These are phyloP conservation scores for Dioszegia crocea DNA, from an alignment of 768 basidiomycete genomes.

Conservation along the genomic window DNA sequence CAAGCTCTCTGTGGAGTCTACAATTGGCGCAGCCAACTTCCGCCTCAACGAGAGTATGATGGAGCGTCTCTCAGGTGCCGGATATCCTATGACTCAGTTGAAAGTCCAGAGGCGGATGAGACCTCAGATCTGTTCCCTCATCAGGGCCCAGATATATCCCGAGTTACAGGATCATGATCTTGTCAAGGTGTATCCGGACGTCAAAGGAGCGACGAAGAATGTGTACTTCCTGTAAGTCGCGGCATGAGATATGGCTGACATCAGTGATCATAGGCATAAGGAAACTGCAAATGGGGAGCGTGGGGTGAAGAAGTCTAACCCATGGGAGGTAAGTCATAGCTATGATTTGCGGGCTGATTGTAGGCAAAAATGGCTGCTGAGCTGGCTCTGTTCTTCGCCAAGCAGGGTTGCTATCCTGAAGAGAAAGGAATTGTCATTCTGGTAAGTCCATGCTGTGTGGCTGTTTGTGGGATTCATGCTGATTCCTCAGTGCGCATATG, in stretches of 20 bases:
- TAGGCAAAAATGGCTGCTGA: slow-evolving; percentile 57
- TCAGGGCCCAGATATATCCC: slow-evolving; percentile 9
- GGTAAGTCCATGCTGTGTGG: not conserved
- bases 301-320: slow-evolving; percentile 64
- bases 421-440: slow-evolving; percentile 59
- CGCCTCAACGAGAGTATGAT: slow-evolving; percentile 70
- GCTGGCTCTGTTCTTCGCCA: slow-evolving; percentile 58
- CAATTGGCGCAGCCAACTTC: slow-evolving; percentile 55
- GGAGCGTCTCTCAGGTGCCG: slow-evolving; percentile 62
- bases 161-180: slow-evolving; percentile 6
- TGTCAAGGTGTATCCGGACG: slow-evolving; percentile 1
- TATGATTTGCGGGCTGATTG: not conserved
- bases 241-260: not conserved
- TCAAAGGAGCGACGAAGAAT: slow-evolving; percentile 59
- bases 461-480: not conserved
- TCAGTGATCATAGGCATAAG: slow-evolving; percentile 56
- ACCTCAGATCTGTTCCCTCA: slow-evolving; percentile 58
- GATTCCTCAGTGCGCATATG: slow-evolving; percentile 16
- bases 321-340: slow-evolving; percentile 58
- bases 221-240: slow-evolving; percentile 59
- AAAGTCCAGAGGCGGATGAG: slow-evolving; percentile 73
- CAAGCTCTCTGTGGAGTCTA: slow-evolving; percentile 1
- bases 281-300: slow-evolving; percentile 64
- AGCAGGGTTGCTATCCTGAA: slow-evolving; percentile 55
- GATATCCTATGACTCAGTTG: slow-evolving; percentile 65